Evolutionary conservation across 768 basidiomycete genomes (phyloP).

Genomic region (Kwoniella newhampshirensis): DNA sequence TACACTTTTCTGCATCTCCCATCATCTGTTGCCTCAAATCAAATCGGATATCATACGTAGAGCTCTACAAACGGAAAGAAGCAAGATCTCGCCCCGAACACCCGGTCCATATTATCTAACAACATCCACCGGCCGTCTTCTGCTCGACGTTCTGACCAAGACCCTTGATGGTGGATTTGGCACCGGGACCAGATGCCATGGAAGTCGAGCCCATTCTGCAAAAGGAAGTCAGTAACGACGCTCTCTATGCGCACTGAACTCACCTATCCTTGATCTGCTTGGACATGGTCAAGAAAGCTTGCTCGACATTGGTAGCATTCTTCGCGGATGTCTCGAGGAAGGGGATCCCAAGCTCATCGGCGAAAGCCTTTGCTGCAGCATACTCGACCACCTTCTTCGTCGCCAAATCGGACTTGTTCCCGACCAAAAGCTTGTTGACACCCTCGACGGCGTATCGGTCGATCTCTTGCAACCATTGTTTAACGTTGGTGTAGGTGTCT

Average conservation of each 20-base stretch:
- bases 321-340: slow-evolving; percentile 99
- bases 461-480: slow-evolving; percentile 96
- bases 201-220: slow-evolving; percentile 51
- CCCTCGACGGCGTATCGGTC: slow-evolving; percentile 99
- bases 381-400: slow-evolving; percentile 69
- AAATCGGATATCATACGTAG: slow-evolving; percentile 5
- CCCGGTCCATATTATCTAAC: slow-evolving; percentile 22
- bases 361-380: slow-evolving; percentile 63
- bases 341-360: slow-evolving; percentile 84
- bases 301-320: slow-evolving; percentile 94
- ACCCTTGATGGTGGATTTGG: slow-evolving; percentile 51
- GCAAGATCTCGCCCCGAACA: neutral
- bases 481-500: slow-evolving; percentile 63
- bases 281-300: slow-evolving; percentile 95
- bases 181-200: slow-evolving; percentile 50
- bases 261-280: slow-evolving; percentile 62
- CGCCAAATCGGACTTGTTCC: slow-evolving; percentile 98
- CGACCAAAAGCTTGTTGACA: slow-evolving; percentile 98
- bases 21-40: too few relatives aligned
- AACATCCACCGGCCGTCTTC: slow-evolving; percentile 52
- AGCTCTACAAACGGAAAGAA: slow-evolving; percentile 2
- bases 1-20: too few relatives aligned
- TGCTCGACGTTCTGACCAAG: slow-evolving; percentile 52
- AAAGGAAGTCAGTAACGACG: slow-evolving; percentile 13
- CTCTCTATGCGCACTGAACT: too few relatives aligned